These are phyloP conservation scores for Cladorrhinum sp. DNA, from an alignment of 2,329 filamentous ascomycete species.

Conservation along the genomic window DNA sequence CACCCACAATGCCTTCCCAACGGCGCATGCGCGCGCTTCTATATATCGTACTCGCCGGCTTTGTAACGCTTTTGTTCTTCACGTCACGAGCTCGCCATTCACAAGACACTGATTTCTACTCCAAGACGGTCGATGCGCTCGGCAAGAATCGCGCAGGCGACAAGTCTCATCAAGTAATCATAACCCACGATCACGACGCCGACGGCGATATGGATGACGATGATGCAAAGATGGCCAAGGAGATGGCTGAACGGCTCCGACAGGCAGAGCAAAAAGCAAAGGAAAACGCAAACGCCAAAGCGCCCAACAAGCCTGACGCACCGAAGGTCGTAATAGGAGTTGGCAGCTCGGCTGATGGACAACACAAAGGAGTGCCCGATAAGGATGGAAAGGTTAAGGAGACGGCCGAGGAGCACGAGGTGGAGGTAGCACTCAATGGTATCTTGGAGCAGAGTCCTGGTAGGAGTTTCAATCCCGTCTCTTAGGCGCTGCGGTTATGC, in stretches of 20 bases:
- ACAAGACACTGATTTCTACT: slow-evolving; percentile 56
- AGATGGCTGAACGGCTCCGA: slow-evolving; percentile 61
- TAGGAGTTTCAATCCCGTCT: slow-evolving; percentile 40
- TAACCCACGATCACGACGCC: slow-evolving; percentile 48
- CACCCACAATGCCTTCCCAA: slow-evolving; percentile 27
- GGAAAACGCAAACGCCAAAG: slow-evolving; percentile 65
- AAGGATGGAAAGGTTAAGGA: slow-evolving; percentile 38
- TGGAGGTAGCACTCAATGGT: slow-evolving; percentile 67
- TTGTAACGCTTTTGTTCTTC: slow-evolving; percentile 71
- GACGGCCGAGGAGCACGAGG: slow-evolving; percentile 58
- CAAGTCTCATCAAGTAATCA: slow-evolving; percentile 36
- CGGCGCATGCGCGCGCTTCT: slow-evolving; percentile 41
- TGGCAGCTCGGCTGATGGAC: slow-evolving; percentile 55
- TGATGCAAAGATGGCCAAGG: slow-evolving; percentile 50
- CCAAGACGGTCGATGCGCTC: slow-evolving; percentile 57
- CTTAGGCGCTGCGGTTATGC: neutral
- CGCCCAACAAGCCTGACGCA: slow-evolving; percentile 56
- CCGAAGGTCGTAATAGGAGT: slow-evolving; percentile 58
- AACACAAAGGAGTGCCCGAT: slow-evolving; percentile 40
- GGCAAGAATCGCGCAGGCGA: slow-evolving; percentile 26
- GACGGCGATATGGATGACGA: slow-evolving; percentile 57
- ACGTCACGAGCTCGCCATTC: slow-evolving; percentile 57
- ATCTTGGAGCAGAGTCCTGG: slow-evolving; percentile 84
- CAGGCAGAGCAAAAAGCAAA: slow-evolving; percentile 68
- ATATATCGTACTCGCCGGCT: slow-evolving; percentile 59